phyloP scores from a whole-genome alignment of 495 filamentous ascomycete species.

The Xylaria longipes region DNA sequence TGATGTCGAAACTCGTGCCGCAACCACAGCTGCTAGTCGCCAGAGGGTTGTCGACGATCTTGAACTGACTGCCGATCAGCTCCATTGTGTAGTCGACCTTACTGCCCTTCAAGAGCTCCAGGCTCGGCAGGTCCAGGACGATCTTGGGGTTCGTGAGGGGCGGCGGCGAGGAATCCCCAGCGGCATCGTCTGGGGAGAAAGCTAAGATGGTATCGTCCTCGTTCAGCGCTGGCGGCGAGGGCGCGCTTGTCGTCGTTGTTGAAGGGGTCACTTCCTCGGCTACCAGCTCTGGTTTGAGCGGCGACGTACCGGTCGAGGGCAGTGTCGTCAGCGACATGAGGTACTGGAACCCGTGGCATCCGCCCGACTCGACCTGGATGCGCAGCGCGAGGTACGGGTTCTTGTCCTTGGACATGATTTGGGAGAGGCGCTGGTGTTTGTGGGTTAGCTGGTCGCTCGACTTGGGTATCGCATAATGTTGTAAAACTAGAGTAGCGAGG shows the following conservation, averaged over 20 bases:
- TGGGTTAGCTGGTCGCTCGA: not conserved
- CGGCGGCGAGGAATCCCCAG: slow-evolving; percentile 19
- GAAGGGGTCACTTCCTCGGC: slow-evolving; percentile 34
- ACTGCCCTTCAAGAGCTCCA: slow-evolving; percentile 89
- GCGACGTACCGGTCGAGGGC: slow-evolving; percentile 32
- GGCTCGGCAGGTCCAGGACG: slow-evolving; percentile 84
- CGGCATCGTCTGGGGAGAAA: slow-evolving; percentile 35
- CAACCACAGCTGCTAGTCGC: slow-evolving; percentile 96
- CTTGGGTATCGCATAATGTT: not conserved
- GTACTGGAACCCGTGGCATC: slow-evolving; percentile 98
- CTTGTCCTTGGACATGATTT: slow-evolving; percentile 71
- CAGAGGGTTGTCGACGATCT: slow-evolving; percentile 88
- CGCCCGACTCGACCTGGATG: slow-evolving; percentile 87
- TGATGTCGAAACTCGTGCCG: slow-evolving; percentile 97
- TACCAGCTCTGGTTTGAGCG: slow-evolving; percentile 15
- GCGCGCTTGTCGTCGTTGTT: slow-evolving; percentile 29
- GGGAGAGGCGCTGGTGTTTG: slow-evolving; percentile 64
- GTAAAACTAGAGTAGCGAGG: slow-evolving; percentile 3
- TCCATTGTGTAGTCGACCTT: slow-evolving; percentile 96
- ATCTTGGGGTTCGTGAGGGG: slow-evolving; percentile 67
- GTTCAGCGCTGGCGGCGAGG: slow-evolving; percentile 36
- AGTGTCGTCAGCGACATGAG: slow-evolving; percentile 81
- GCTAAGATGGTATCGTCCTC: slow-evolving; percentile 80
- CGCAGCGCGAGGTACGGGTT: slow-evolving; percentile 87
- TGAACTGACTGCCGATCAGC: slow-evolving; percentile 97